Evolutionary conservation across 2,329 filamentous ascomycete species (phyloP).

Genomic region (Fusarium liriodendri): DNA sequence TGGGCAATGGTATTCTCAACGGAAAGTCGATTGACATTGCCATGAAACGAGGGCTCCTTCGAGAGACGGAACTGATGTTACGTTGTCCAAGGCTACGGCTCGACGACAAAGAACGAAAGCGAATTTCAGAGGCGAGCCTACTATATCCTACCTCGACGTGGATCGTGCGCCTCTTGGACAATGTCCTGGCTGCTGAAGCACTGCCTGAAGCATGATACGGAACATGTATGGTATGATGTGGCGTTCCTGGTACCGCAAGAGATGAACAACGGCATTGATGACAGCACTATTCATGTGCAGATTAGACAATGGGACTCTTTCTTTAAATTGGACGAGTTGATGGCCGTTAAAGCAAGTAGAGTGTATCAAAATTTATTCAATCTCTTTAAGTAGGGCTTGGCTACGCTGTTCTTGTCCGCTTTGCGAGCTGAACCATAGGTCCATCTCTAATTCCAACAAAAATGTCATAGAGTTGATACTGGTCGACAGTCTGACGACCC

Average conservation of each 20-base stretch:
- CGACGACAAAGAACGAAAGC: not conserved
- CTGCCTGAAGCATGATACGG: not conserved
- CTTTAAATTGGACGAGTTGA: not conserved
- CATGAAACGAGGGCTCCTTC: not conserved
- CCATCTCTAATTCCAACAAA: constrained; percentile 26
- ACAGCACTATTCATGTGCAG: not conserved
- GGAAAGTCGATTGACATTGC: not conserved
- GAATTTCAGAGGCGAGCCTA: not conserved
- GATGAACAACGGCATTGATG: not conserved
- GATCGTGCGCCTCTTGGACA: not conserved
- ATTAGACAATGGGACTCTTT: not conserved
- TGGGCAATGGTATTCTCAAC: not conserved
- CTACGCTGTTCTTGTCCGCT: not conserved
- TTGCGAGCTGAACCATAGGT: constrained; percentile 25
- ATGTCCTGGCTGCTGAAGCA: not conserved
- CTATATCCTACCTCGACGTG: not conserved
- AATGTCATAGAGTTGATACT: constrained; percentile 29
- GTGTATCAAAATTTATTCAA: not conserved
- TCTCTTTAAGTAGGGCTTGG: not conserved
- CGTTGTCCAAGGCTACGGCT: not conserved
- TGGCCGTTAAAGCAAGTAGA: not conserved
- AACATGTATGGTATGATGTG: not conserved
- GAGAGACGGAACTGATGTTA: not conserved
- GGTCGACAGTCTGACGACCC: constrained; percentile 20
- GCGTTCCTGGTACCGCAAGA: not conserved